These are phyloP conservation scores for Porphyra umbilicalis DNA, from an alignment of 31 red algal genomes.

Conservation along the genomic window DNA sequence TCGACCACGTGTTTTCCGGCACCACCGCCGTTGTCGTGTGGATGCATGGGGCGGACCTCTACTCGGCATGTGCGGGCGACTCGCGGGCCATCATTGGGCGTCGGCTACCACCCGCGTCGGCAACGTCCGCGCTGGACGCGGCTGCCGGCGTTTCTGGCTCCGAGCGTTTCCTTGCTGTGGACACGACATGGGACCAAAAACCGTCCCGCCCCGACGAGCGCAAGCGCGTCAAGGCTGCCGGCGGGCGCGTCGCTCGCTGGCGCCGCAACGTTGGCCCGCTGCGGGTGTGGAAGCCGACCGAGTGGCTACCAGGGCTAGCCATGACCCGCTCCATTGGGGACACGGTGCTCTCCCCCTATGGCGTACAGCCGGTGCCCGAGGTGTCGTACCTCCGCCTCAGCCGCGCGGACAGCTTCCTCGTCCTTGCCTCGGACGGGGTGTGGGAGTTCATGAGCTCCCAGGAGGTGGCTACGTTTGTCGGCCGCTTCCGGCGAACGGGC, in stretches of 20 bases:
- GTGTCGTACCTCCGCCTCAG: conserved; percentile 45
- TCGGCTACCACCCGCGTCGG: conserved; percentile 11
- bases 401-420: conserved; percentile 39
- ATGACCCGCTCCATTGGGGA: conserved; percentile 89
- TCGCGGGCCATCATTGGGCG: conserved; percentile 65
- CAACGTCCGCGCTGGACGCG: not conserved
- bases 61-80: conserved; percentile 67
- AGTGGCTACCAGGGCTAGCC: conserved; percentile 80
- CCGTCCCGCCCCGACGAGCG: conserved; percentile 63
- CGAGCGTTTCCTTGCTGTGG: conserved; percentile 36
- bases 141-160: not conserved
- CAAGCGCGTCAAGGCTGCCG: conserved; percentile 43
- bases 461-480: conserved; percentile 64
- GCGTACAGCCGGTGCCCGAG: conserved; percentile 62
- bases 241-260: conserved; percentile 76
- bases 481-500: conserved; percentile 32
- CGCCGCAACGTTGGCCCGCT: conserved; percentile 55
- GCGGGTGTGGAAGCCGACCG: conserved; percentile 69
- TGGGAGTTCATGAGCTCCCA: conserved; percentile 86
- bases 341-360: conserved; percentile 55
- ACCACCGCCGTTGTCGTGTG: conserved; percentile 68
- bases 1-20: conserved; percentile 65
- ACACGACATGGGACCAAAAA: conserved; percentile 71
- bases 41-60: conserved; percentile 55
- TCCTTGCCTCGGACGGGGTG: conserved; percentile 78